Evolutionary conservation across 805 yeast species (phyloP), one percentile per base, ranked within the genome.

Genomic region (Candida nitratophila): DNA sequence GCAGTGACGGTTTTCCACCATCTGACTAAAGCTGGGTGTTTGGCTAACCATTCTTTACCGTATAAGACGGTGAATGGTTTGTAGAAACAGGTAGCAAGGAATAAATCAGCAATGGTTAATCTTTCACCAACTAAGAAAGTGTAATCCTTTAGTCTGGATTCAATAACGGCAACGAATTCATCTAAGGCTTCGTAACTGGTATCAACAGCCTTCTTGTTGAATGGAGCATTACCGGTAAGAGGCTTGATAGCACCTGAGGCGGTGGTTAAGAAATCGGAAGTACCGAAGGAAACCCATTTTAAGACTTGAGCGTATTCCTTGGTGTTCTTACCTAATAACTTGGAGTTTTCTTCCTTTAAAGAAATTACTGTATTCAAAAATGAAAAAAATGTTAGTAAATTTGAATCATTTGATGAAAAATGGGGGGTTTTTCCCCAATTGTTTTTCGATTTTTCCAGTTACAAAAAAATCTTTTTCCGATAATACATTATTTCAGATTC

Each of bases 221-320:
- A 87, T 51, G 95, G 90, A 44, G 51, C 62, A 43, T 60, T 65
- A 57, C 96, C 96, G 40, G 65, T 57, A 44, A 84, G 60, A 54
- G 88, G 84, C 47, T 63, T 61, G 66, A 86, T 77, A 51, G 77
- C 76, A 33, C 51, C 56, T 46, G 75, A 74, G 42, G 73, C 54
- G 46, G 65, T 56, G 39, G 69, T 56, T 52, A 83, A 61, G 46
- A 84, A 54, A 56, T 90, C 96, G 54, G 76, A 57, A 73, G 83
- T 86, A 63, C 80, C 72, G 54, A 86, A 69, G 2, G 96, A 86
- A 63, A 81, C 57, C 95, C 95, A 89, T 68, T 72, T 80, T 54
- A 89, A 63, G 57, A 88, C 71, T 56, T 66, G 65, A 47, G 86
- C 87, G 60, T 77, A 72, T 56, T 85, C 86, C 52, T 69, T 67